Evolutionary conservation across 805 yeast genomes (phyloP), one percentile per base, ranked within the genome.

Genomic region (Candida sakaeoensis): DNA sequence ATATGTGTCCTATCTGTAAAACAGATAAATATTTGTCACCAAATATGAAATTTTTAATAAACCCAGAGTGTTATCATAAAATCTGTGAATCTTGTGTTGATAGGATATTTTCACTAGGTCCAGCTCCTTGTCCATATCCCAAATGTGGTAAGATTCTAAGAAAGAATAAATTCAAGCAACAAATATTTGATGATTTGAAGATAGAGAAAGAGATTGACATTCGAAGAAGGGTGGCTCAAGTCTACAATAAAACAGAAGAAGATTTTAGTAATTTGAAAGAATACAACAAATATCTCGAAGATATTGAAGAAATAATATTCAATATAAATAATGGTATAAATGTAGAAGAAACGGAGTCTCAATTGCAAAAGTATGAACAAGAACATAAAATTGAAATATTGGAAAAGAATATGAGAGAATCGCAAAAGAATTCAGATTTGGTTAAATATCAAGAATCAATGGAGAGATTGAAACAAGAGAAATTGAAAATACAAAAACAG

Each of bases 11-110:
- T 22, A 88, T 93, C 54, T 93, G 99, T 72, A 88, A 91, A 64
- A 88, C 97, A 34, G 96, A 91, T 63, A 70, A 90, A 58, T 93
- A 93, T 60, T 72, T 93, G 45, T 87, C 95, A 33, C 98, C 98
- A 18, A 88, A 90, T 51, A 85, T 93, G 82, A 80, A 75, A 49
- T 91, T 93, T 57, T 76, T 91, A 40, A 89, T 93, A 48, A 93
- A 93, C 53, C 95, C 98, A 0, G 99, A 93, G 60, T 93, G 99
- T 64, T 93, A 93, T 58, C 99, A 93, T 58, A 91, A 88, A 70
- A 91, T 93, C 61, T 93, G 99, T 65, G 97, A 85, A 51, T 80
- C 95, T 1, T 93, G 99, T 65, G 98, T 91, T 31, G 98, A 93
- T 61, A 75, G 99, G 48, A 90, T 93, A 39, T 93, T 86, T 57